Evolutionary conservation across 805 yeast genomes (phyloP), one percentile per base, ranked within the genome.

Genomic region (Kazachstania africana): DNA sequence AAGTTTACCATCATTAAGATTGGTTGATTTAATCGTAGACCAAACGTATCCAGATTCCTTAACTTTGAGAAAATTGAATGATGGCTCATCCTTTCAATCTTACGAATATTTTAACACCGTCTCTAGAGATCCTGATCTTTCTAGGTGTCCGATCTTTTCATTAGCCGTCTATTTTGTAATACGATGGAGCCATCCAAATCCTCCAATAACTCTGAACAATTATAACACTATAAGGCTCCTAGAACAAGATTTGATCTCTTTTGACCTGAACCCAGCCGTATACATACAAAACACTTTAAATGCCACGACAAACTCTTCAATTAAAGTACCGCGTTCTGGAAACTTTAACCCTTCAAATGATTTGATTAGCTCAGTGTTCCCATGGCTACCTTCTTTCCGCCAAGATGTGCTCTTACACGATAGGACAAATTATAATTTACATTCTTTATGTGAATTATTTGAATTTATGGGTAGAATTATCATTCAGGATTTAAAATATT

Each of bases 11-110:
- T 31, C 44, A 15, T 33, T 55, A 19, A 45, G 40, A 24, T 33
- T 53, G 21, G 43, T 46, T 13, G 60, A 55, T 33, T 34, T 55
- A 24, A 47, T 53, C 9, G 57, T 53, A 6, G 60, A 55, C 33
- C 57, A 53, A 40, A 53, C 59, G 8, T 55, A 52, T 29, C 48
- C 57, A 6, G 50, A 53, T 33, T 44, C 57, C 3, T 36, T 55
- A 26, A 53, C 60, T n/a, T 41, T 55, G 24, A 41, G 60, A 31
- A 53, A 51, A 32, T 34, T 55, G 27, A 51, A 52, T 36, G 53
- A 50, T 9, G n/a, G 25, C 12, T 9, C 8, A 6, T 9, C 8
- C 12, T 13, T 29, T 24, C 41, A 39, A 26, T 45, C 53, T 4
- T 55, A 55, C 32, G 46, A 48, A 28, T 55, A 52, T 32, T 53